Base-by-base conservation (phyloP, 305 asterid genomes). In the Fraxinus greggii region DNA sequence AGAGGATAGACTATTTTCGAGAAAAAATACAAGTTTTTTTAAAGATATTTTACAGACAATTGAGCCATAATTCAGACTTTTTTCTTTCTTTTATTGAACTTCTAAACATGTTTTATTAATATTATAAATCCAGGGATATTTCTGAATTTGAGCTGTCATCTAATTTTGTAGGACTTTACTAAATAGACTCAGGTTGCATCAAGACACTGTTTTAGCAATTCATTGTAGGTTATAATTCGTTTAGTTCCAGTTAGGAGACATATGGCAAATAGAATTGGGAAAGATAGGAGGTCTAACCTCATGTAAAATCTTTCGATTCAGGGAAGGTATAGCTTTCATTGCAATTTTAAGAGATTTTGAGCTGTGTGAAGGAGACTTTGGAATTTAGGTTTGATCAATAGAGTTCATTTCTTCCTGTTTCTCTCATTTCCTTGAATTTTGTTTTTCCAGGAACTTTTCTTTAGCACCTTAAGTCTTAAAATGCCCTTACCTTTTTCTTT, bases 401-500 rank as follows among this genome's bases (percentile, higher is more conserved):
- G 13, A 72, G 32, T 59, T 72, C 13, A 29, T 69, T 31, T 69
- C 36, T 69, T 69, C 76, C 26, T 0, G 21, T 59, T 59, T 59
- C 69, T 59, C 69, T 59, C 69, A 59, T 32, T 72, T 72, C 15
- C 76, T 72, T 2, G 7, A 31, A 13, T 32, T 29, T 21, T 72
- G 0, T n/a, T 33, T 32, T 72, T 72, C 28, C 75, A 28, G 26
- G 45, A 72, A 72, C 45, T 9, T 6, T 72, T 31, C 76, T 72
- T 72, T n/a, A 72, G 76, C 76, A 72, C 28, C 28, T 15, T n/a
- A 33, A 72, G 76, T 40, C 48, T 72, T 32, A 72, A n/a, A n/a
- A 21, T 32, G 26, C 26, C 21, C 24, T 17, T 70, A 5, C 19
- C 19, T 56, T 31, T 2, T 24, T 32, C 5, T 70, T 67, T 69